phyloP scores from a whole-genome alignment of 2,329 filamentous ascomycete species.

The Pseudogymnoascus sp. region DNA sequence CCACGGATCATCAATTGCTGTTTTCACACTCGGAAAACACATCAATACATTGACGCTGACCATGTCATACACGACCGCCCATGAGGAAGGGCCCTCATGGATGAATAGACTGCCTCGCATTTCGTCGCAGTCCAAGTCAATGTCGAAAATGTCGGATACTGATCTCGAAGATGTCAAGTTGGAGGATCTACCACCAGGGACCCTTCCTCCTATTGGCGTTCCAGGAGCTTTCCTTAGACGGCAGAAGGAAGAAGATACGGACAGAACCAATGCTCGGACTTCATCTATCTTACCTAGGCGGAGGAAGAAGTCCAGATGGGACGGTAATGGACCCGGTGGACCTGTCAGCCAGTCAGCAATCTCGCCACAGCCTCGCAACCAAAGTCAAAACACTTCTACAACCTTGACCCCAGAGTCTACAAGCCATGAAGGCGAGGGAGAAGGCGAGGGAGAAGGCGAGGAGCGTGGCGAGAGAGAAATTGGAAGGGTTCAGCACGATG shows the following conservation, averaged over 20 bases:
- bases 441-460: constrained; percentile 28
- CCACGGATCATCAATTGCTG: constrained; percentile 94
- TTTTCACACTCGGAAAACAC: constrained; percentile 93
- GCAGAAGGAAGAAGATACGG: constrained; percentile 63
- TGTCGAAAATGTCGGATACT: constrained; percentile 75
- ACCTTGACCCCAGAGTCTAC: constrained; percentile 25
- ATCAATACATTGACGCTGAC: constrained; percentile 95
- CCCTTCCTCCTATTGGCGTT: constrained; percentile 61
- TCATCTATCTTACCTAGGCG: constrained; percentile 53
- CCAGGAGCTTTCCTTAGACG: constrained; percentile 73
- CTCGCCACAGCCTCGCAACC: constrained; percentile 45
- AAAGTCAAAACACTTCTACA: constrained; percentile 22
- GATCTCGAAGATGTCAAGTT: constrained; percentile 58
- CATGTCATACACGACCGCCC: constrained; percentile 88
- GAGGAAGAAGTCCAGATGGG: constrained; percentile 59
- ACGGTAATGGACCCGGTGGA: constrained; percentile 69
- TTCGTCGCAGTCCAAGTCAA: constrained; percentile 62
- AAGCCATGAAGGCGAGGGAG: constrained; percentile 25
- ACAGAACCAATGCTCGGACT: constrained; percentile 33
- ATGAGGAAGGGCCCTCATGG: constrained; percentile 84
- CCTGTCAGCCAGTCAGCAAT: constrained; percentile 89
- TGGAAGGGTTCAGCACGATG: constrained; percentile 28
- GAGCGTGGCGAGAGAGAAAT: constrained; percentile 16
- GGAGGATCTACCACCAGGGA: constrained; percentile 57
- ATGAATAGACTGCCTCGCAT: constrained; percentile 82